Evolutionary conservation across 2,329 filamentous ascomycete species (phyloP).

Genomic region (Colletotrichum salicis): DNA sequence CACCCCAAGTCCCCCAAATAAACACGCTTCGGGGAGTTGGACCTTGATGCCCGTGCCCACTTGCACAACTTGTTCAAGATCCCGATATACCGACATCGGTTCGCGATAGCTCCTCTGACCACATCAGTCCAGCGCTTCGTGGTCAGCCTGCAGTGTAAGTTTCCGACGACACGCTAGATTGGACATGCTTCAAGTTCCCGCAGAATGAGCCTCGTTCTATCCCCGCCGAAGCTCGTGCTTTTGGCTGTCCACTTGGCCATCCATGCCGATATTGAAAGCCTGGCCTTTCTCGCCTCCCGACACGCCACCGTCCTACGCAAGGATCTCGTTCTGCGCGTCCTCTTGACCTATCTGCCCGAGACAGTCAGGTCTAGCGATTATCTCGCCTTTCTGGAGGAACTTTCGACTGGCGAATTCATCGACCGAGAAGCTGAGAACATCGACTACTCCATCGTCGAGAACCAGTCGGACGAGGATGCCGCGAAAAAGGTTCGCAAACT

Average conservation of each 20-base stretch:
- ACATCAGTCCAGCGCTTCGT: not conserved
- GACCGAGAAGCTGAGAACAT: constrained; percentile 56
- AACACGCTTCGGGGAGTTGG: not conserved
- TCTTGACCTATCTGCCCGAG: constrained; percentile 83
- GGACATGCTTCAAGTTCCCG: constrained; percentile 36
- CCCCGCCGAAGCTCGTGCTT: constrained; percentile 75
- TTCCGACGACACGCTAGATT: constrained; percentile 8
- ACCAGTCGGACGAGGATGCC: constrained; percentile 71
- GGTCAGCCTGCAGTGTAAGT: not conserved
- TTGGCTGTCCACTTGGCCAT: constrained; percentile 77
- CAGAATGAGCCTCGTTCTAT: constrained; percentile 58
- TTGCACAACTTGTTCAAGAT: not conserved
- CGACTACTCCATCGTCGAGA: constrained; percentile 66
- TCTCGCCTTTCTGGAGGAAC: constrained; percentile 67
- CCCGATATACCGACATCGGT: not conserved
- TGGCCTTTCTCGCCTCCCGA: constrained; percentile 68
- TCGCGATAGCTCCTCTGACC: not conserved
- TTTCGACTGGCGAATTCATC: constrained; percentile 61
- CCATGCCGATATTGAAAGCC: constrained; percentile 70
- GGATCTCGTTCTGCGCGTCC: constrained; percentile 75
- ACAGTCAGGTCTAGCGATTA: constrained; percentile 72
- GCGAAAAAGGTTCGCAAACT: constrained; percentile 72
- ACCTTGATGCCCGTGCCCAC: constrained; percentile 5
- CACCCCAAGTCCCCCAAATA: not conserved
- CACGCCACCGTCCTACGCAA: constrained; percentile 68